Evolutionary conservation across 202 grass and related monocot species (phyloP).

Genomic region (Setaria viridis): DNA sequence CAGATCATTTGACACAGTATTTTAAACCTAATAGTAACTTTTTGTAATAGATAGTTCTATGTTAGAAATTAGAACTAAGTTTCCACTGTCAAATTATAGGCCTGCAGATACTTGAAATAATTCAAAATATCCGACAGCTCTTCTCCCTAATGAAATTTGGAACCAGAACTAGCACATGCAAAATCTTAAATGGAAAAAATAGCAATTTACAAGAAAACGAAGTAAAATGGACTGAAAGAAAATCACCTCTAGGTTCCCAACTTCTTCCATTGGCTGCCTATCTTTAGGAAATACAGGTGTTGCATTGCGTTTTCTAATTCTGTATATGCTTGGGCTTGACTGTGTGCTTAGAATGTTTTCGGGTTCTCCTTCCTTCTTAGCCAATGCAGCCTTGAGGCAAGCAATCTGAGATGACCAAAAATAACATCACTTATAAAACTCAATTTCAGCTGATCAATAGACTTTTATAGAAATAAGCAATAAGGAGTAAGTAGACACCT

Average conservation of each 20-base stretch:
- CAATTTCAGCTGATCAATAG: constrained; percentile 11
- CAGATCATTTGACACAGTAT: constrained; percentile 2
- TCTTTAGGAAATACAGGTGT: constrained; percentile 47
- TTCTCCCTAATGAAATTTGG: background rate
- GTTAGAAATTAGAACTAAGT: constrained; percentile 30
- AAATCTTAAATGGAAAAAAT: constrained; percentile 10
- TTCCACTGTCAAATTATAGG: constrained; percentile 27
- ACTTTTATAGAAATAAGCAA: constrained; percentile 19
- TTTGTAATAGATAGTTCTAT: constrained; percentile 18
- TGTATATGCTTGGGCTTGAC: constrained; percentile 59
- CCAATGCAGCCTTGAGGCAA: constrained; percentile 73
- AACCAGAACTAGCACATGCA: constrained; percentile 10
- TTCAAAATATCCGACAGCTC: constrained; percentile 22
- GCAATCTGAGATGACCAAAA: constrained; percentile 65
- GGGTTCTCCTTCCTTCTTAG: constrained; percentile 63
- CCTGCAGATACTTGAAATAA: background rate
- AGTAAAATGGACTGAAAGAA: constrained; percentile 5
- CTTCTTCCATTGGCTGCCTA: constrained; percentile 85
- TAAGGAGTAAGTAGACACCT: constrained; percentile 52
- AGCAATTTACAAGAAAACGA: constrained; percentile 17
- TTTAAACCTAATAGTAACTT: background rate
- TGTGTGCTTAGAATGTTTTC: constrained; percentile 55
- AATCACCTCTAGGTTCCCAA: constrained; percentile 78
- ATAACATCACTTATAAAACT: constrained; percentile 31
- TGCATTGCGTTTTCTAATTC: constrained; percentile 49